Conservation (phyloP, 352 stramenopile genomes). For the Globisporangium orthogonon region DNA sequence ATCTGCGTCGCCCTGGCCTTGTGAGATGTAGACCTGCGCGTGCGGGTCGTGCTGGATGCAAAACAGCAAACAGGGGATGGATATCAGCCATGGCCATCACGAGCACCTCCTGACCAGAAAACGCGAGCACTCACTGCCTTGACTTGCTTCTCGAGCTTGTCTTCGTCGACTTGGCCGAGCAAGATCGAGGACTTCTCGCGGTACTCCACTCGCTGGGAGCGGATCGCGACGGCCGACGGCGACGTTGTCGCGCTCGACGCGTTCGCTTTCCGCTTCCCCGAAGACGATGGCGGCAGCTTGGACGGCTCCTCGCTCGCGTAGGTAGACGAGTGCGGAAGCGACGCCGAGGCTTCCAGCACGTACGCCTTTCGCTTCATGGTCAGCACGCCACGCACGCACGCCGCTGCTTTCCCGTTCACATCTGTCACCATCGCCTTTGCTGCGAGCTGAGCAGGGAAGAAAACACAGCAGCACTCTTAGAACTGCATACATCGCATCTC, state of each 20-base stretch:
- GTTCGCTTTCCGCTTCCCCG: constrained; percentile 10
- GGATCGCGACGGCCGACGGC: neutral
- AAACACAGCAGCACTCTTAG: neutral
- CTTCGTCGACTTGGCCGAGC: constrained; percentile 71
- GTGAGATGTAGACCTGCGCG: constrained; percentile 74
- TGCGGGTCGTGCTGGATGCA: constrained; percentile 47
- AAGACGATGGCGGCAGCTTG: neutral
- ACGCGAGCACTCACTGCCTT: constrained; percentile 37
- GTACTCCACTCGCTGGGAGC: constrained; percentile 37
- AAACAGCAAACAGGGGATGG: neutral
- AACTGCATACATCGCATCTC: neutral
- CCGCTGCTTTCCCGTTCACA: constrained; percentile 61
- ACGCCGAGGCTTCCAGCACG: constrained; percentile 30
- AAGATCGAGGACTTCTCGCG: constrained; percentile 54
- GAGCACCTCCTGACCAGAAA: too few species aligned
- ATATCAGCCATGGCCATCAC: neutral
- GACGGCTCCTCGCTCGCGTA: neutral
- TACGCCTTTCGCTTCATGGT: constrained; percentile 52
- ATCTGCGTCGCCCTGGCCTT: constrained; percentile 67
- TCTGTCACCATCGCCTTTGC: constrained; percentile 53
- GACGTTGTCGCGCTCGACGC: constrained; percentile 4
- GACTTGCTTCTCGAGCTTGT: constrained; percentile 69
- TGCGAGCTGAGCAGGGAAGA: constrained; percentile 28
- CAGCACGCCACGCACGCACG: constrained; percentile 51
- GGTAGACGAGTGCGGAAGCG: neutral